phyloP scores from a whole-genome alignment of 352 stramenopile species.

The Phytophthora multivora region DNA sequence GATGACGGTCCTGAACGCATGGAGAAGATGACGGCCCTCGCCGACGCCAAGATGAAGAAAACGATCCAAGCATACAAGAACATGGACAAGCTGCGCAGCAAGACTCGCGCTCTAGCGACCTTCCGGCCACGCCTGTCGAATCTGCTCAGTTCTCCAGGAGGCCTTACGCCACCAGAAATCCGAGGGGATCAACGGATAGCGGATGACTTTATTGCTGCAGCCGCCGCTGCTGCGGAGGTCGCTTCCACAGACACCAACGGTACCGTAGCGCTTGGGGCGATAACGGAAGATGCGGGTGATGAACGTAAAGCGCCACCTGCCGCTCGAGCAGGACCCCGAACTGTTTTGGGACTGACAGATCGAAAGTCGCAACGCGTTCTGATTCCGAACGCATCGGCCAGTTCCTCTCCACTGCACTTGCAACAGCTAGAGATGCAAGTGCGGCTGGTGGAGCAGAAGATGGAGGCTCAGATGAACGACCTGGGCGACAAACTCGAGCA shows the following conservation, averaged over 20 bases:
- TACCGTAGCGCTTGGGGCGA: conserved; percentile 1
- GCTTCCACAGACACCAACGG: too few relatives aligned
- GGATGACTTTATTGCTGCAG: conserved; percentile 20
- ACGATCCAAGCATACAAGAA: conserved; percentile 52
- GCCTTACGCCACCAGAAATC: conserved; percentile 9
- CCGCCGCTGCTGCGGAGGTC: conserved; percentile 8
- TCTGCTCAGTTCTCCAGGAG: conserved; percentile 23
- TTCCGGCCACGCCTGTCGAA: conserved; percentile 36
- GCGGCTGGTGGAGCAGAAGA: conserved; percentile 32
- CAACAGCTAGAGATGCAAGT: conserved; percentile 32
- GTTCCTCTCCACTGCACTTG: conserved; percentile 10
- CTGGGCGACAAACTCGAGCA: conserved; percentile 40
- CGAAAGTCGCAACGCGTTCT: conserved; percentile 18
- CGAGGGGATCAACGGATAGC: not conserved
- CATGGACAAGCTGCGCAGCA: conserved; percentile 47
- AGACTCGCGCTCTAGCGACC: conserved; percentile 33
- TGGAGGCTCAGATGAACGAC: conserved; percentile 31
- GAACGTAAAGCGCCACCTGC: conserved; percentile 14
- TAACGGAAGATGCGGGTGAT: conserved; percentile 20
- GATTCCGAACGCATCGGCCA: not conserved
- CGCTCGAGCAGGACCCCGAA: not conserved
- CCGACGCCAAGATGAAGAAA: conserved; percentile 72
- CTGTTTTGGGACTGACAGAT: conserved; percentile 8
- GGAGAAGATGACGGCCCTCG: conserved; percentile 70
- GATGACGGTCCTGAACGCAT: conserved; percentile 44